Base-by-base conservation (phyloP, 2,329 filamentous ascomycete genomes). In the Didymella segeticola region DNA sequence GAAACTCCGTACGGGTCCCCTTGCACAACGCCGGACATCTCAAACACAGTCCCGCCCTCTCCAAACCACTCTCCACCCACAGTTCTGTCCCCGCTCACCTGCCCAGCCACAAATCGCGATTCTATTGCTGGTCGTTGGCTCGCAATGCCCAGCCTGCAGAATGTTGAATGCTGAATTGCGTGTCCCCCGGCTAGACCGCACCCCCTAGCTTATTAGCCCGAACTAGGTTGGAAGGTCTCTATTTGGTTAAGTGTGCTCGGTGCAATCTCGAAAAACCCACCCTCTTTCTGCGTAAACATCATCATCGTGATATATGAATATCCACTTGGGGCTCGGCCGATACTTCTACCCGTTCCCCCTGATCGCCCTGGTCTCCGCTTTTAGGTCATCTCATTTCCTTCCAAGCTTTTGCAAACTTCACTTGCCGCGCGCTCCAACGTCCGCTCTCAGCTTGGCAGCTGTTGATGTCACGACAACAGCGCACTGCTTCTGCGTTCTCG, bases 351-450 rank as follows among this genome's bases (percentile, higher is more conserved):
- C 51, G 45, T 29, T 33, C 43, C 51, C 51, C 51, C 51, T 54
- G 51, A 54, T 54, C 51, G 41, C 25, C 51, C 27, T 34, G 20
- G 45, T 27, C 45, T 54, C 51, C 51, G 51, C 51, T 54, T 49
- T 54, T 54, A 54, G 41, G 17, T 49, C 45, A 49, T 46, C 51
- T 49, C 51, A 54, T 54, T 45, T 54, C 39, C 26, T 45, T n/a
- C 22, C 45, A 45, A 42, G 31, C 51, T 49, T 45, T 37, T 54
- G 39, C 51, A 54, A 54, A 41, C 39, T 42, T 49, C 51, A 34
- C 41, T 54, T 54, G 41, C 45, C 27, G 45, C 51, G 27, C 34
- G 33, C 46, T 54, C 43, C 29, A 36, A 36, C 27, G 15, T 36
- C 19, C 25, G 39, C 17, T 41, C 27, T 15, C 45, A 43, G 15